Percentiles rank a stretch among this genome's conserved stretches.
These are phyloP conservation scores for Pythium oligandrum DNA, from an alignment of 352 stramenopile species.

Conservation along the genomic window DNA sequence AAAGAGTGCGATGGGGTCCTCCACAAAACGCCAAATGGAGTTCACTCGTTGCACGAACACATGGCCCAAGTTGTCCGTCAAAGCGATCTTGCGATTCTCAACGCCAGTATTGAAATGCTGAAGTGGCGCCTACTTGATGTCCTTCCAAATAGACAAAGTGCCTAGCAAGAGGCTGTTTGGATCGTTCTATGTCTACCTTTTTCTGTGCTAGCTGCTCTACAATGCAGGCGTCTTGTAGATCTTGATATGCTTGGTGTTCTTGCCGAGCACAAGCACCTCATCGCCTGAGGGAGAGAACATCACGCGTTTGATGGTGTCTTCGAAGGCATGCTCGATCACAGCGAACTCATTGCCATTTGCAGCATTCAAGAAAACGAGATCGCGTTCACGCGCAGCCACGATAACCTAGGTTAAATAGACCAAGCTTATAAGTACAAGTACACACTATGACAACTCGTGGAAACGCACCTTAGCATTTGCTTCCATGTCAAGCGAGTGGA, in stretches of 20 bases:
- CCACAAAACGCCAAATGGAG: conserved; percentile 9
- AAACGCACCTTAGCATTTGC: conserved; percentile 56
- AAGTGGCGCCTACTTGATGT: conserved; percentile 65
- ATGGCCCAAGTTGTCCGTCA: conserved; percentile 54
- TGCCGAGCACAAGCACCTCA: conserved; percentile 66
- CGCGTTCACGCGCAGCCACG: conserved; percentile 40
- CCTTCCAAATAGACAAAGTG: conserved; percentile 14
- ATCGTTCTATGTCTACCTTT: too few species aligned
- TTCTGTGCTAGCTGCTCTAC: too few species aligned
- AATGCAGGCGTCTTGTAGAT: conserved; percentile 47
- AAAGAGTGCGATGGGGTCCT: too few species aligned
- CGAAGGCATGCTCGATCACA: conserved; percentile 49
- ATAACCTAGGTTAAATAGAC: conserved; percentile 32
- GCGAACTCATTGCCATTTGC: conserved; percentile 41
- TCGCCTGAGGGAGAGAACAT: conserved; percentile 51
- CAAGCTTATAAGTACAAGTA: neutral
- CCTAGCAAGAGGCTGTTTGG: too few species aligned
- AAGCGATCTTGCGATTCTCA: conserved; percentile 60
- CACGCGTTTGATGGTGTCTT: conserved; percentile 59
- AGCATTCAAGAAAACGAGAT: conserved; percentile 58
- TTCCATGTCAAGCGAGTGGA: conserved; percentile 57
- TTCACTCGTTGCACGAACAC: conserved; percentile 30
- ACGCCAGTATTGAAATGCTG: conserved; percentile 61
- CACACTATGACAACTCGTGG: neutral
- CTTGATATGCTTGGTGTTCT: conserved; percentile 60